Evolutionary conservation across 768 basidiomycete genomes (phyloP).

Genomic region (Hirschioporus abietinus): DNA sequence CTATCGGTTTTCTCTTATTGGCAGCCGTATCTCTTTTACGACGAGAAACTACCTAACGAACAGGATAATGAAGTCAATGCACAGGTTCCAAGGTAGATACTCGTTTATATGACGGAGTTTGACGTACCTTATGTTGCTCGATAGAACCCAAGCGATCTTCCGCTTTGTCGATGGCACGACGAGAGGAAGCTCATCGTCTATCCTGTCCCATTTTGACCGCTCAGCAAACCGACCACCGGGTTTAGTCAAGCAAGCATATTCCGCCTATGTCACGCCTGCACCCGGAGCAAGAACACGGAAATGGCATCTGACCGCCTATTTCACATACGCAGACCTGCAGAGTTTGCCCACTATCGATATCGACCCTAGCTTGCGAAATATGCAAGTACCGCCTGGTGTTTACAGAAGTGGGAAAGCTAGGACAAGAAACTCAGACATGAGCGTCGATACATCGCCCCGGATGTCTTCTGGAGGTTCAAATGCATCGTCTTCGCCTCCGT

Average conservation of each 20-base stretch:
- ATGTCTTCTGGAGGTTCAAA: slow-evolving; percentile 16
- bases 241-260: slow-evolving; percentile 69
- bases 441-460: slow-evolving; percentile 6
- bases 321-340: slow-evolving; percentile 34
- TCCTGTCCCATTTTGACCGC: slow-evolving; percentile 53
- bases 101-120: slow-evolving; percentile 9
- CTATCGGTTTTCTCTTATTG: background rate
- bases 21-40: slow-evolving; percentile 67
- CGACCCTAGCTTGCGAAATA: slow-evolving; percentile 29
- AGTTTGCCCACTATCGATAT: slow-evolving; percentile 33
- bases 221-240: slow-evolving; percentile 48
- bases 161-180: slow-evolving; percentile 56
- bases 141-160: slow-evolving; percentile 26
- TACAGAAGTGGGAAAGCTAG: slow-evolving; percentile 38
- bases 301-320: slow-evolving; percentile 57
- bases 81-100: slow-evolving; percentile 31
- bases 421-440: slow-evolving; percentile 29
- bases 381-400: slow-evolving; percentile 33
- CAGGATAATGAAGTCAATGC: slow-evolving; percentile 33
- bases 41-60: slow-evolving; percentile 49
- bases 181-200: slow-evolving; percentile 43
- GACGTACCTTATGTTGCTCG: slow-evolving; percentile 10
- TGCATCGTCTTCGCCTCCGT: slow-evolving; percentile 21
- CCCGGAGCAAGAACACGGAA: slow-evolving; percentile 47
- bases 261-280: slow-evolving; percentile 49